Percentiles rank a stretch among this genome's conserved stretches.
These are phyloP conservation scores for Stachybotrys elegans DNA, from an alignment of 2,329 filamentous ascomycete genomes.

Conservation along the genomic window DNA sequence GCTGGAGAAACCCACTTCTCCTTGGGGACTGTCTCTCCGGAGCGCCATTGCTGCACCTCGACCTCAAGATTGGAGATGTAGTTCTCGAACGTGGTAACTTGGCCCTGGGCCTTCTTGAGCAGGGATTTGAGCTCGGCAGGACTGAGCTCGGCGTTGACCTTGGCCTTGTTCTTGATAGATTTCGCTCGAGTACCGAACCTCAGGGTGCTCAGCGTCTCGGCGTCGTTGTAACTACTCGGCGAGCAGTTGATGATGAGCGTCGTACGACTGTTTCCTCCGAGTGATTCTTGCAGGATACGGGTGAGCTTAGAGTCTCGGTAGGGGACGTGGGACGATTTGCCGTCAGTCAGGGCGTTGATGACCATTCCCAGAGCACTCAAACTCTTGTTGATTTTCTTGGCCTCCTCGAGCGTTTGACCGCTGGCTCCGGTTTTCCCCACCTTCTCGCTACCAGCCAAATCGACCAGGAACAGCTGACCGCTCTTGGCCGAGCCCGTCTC, in stretches of 20 bases:
- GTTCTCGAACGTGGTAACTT: constrained; percentile 81
- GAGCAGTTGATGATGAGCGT: constrained; percentile 98
- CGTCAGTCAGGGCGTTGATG: constrained; percentile 94
- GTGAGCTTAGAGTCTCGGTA: constrained; percentile 98
- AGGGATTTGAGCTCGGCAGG: constrained; percentile 90
- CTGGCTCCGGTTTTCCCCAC: constrained; percentile 97
- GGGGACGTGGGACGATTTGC: constrained; percentile 92
- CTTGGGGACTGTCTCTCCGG: constrained; percentile 81
- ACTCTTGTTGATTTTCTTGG: constrained; percentile 99
- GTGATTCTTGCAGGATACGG: constrained; percentile 90
- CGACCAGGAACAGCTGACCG: constrained; percentile 93
- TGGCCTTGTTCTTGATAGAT: constrained; percentile 99
- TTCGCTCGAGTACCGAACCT: constrained; percentile 95
- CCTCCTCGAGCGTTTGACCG: constrained; percentile 94
- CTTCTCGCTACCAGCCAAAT: constrained; percentile 97
- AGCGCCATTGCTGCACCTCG: constrained; percentile 83
- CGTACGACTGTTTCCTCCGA: constrained; percentile 97
- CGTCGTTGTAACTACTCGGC: constrained; percentile 97
- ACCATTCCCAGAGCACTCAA: constrained; percentile 97
- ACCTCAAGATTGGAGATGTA: constrained; percentile 81
- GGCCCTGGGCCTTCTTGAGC: constrained; percentile 85
- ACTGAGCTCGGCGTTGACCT: constrained; percentile 97
- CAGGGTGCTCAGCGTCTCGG: constrained; percentile 86
- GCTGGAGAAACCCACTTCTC: constrained; percentile 78
- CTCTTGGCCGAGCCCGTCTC: constrained; percentile 95